Evolutionary conservation across 2,329 filamentous ascomycete genomes (phyloP), one percentile per base, ranked within the genome.

Genomic region (Alternaria postmessia): DNA sequence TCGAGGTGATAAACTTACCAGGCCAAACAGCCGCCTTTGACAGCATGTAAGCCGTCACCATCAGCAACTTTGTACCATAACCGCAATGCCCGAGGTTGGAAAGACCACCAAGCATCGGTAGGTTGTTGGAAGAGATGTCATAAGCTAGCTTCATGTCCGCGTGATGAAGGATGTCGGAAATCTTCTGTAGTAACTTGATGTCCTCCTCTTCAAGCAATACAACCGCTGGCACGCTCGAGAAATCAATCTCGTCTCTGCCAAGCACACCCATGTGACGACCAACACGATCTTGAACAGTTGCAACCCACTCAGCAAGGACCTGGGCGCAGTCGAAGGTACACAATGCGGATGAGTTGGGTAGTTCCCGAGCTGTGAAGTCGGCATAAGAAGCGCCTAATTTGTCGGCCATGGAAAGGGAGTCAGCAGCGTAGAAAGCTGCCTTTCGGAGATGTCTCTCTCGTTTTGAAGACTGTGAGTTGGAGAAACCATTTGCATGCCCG

Each of bases 161-260:
- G 63, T 87, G 90, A 36, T 85, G 82, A 41, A 97, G 81, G 9
- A 98, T 90, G 64, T 92, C 90, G 66, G 91, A 87, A 24, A 97
- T 88, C 80, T 96, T 97, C 44, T 87, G 85, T 7, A 98, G 81
- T 2, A 98, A 83, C 77, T 94, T 94, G 66, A 91, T 86, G 67
- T 99, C 94, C 74, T 98, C 94, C 18, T 95, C 92, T 72, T 97
- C 94, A 1, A 98, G 84, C 4, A 97, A 86, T 88, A 97, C 93
- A 57, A 96, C 91, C 2, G 90, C 92, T 3, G 93, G 93, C 7
- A 96, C 91, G 67, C 94, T 89, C 0, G 85, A 83, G 52, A 92
- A 85, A 70, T 97, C 93, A 34, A 95, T 87, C 0, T 91, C 86
- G 64, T 96, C 91, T 59, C 91, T 89, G 12, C 94, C 94, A 2